Base-by-base conservation (phyloP, 2,329 filamentous ascomycete species). In the Colletotrichum sp. region DNA sequence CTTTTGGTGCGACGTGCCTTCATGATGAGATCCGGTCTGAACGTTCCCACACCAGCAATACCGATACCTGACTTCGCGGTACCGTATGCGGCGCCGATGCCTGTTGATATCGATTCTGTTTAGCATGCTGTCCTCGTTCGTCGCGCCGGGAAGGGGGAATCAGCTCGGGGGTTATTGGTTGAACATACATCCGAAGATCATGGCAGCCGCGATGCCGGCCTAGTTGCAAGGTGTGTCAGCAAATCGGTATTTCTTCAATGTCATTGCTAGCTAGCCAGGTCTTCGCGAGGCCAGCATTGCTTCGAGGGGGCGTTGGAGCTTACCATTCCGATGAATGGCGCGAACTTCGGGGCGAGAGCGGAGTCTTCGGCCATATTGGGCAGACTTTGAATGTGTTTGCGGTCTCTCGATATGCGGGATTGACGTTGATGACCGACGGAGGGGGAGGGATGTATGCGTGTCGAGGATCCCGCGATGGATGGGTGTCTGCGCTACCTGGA, bases 241-340 rank as follows among this genome's bases (percentile, higher is more conserved):
- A 79, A 74, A 71, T 55, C 59, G 58, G 56, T 73, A 64, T 48
- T 55, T 14, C 18, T 30, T 66, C 21, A n/a, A 71, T 74, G 65
- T 28, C 66, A 24, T 65, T 38, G 58, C 56, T 63, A 21, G 24
- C 38, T 66, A 73, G 71, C 62, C 68, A 64, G 63, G 66, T 56
- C 28, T 21, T 30, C 24, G 36, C 56, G 52, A 55, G 65, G 63
- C 63, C 36, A 75, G 72, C 30, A 48, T 62, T 38, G n/a, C 63
- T 21, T 56, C 63, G 58, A 61, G 69, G 59, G 64, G 75, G 48
- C 43, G 65, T 58, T 36, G 63, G 65, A 48, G 87, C 92, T 86
- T 89, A 96, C 94, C 94, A 96, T 95, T 88, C 95, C 95, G 84
- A 96, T 90, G 88, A 96, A 97, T 80, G 94, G 94, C 87, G 95